Percentiles rank a stretch among this genome's conserved stretches.
Conservation (phyloP, 1,284 basidiomycete genomes). For the Golubevia pallescens region DNA sequence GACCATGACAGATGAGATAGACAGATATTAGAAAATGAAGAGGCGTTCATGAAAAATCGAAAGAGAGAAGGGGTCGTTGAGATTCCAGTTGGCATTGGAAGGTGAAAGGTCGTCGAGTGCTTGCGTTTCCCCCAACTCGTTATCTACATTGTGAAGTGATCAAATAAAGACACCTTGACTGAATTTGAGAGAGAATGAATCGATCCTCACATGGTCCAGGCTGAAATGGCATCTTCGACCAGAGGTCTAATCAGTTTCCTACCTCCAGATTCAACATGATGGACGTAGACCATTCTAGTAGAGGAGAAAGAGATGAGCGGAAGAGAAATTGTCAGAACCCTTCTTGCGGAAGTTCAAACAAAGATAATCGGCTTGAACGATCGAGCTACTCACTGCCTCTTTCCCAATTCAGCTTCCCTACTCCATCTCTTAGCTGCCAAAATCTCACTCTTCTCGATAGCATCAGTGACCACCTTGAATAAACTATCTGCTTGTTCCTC, state of each 20-base stretch:
- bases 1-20: not conserved
- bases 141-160: no score
- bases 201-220: constrained; percentile 16
- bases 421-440: constrained; percentile 20
- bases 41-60: not conserved
- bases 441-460: constrained; percentile 17
- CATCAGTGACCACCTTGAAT: constrained; percentile 21
- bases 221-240: constrained; percentile 40
- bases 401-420: constrained; percentile 3
- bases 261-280: constrained; percentile 23
- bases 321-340: no score
- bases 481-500: constrained; percentile 29
- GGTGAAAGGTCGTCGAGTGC: no score
- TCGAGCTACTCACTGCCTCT: constrained; percentile 12
- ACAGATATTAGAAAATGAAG: not conserved
- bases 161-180: no score
- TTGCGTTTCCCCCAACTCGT: no score
- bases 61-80: not conserved
- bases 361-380: constrained; percentile 1
- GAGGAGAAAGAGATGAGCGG: not conserved
- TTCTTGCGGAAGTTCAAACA: no score
- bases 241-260: constrained; percentile 45
- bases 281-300: constrained; percentile 33
- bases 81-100: no score
- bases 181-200: not conserved